phyloP scores from a whole-genome alignment of 441 rosid genomes.

The Adansonia madagascariensis region DNA sequence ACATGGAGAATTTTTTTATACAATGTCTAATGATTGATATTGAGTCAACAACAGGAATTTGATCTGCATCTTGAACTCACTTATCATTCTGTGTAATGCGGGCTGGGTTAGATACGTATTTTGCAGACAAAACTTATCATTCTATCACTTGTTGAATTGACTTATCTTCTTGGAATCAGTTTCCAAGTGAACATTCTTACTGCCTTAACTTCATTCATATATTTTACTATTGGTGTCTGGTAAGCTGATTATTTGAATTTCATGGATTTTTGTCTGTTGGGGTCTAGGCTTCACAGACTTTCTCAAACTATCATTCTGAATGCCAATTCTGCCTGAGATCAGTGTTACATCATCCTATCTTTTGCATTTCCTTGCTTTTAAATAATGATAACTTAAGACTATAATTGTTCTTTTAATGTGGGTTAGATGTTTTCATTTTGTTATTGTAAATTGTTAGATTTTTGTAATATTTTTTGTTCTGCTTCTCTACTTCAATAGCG shows the following conservation, averaged over 20 bases:
- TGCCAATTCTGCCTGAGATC: background rate
- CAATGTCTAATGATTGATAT: background rate
- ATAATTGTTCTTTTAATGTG: background rate
- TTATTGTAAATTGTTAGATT: background rate
- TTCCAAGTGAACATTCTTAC: background rate
- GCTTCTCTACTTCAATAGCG: background rate
- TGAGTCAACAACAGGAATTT: background rate
- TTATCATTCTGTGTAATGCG: background rate
- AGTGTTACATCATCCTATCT: constrained; percentile 2
- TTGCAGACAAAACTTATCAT: background rate
- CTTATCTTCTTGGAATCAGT: background rate
- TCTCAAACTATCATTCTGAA: background rate
- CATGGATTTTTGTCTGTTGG: background rate
- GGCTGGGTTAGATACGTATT: background rate
- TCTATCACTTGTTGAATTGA: background rate
- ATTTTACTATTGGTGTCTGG: background rate
- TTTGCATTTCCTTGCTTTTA: constrained; percentile 9
- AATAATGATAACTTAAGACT: background rate
- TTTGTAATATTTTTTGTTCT: background rate
- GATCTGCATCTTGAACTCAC: background rate
- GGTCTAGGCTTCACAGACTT: constrained; percentile 8
- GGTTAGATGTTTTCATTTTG: background rate
- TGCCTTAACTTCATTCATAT: background rate
- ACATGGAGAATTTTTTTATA: background rate
- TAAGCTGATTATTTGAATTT: background rate